phyloP scores from a whole-genome alignment of 140 eudicot genomes.

The Senecio squalidus region DNA sequence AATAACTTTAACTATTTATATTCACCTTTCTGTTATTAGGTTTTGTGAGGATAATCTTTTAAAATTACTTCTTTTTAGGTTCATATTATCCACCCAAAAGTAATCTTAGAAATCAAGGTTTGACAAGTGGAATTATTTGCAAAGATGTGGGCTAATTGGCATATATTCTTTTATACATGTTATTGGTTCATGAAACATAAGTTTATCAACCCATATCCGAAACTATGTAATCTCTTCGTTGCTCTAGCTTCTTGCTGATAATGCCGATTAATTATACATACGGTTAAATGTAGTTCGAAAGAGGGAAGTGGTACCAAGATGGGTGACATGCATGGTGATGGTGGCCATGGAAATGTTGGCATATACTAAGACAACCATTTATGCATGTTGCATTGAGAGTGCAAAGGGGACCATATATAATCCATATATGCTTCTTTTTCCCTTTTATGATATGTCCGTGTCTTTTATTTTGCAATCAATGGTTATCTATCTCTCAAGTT shows the following conservation, averaged over 20 bases:
- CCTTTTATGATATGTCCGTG: conserved; percentile 11
- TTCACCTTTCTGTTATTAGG: conserved; percentile 23
- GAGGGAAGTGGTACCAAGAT: conserved; percentile 9
- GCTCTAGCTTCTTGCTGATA: too few species aligned
- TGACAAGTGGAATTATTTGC: conserved; percentile 23
- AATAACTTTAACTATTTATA: conserved; percentile 22
- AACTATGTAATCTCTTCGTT: too few species aligned
- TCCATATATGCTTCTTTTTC: not conserved
- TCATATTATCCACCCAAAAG: conserved; percentile 20
- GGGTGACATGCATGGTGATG: conserved; percentile 23
- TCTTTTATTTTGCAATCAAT: not conserved
- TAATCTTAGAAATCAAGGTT: conserved; percentile 6
- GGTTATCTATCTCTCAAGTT: too few species aligned
- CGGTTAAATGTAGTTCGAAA: conserved; percentile 12
- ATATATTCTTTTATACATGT: not conserved
- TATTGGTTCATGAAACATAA: not conserved
- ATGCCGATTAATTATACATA: not conserved
- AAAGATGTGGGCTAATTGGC: conserved; percentile 9
- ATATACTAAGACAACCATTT: conserved; percentile 22
- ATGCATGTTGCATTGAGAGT: conserved; percentile 16
- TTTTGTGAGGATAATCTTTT: conserved; percentile 24
- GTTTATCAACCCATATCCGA: too few species aligned
- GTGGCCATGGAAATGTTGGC: conserved; percentile 31
- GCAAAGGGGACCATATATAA: conserved; percentile 19
- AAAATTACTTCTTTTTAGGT: conserved; percentile 27